Evolutionary conservation across 805 yeast species (phyloP).

Genomic region (Dipodascopsis uninucleata): DNA sequence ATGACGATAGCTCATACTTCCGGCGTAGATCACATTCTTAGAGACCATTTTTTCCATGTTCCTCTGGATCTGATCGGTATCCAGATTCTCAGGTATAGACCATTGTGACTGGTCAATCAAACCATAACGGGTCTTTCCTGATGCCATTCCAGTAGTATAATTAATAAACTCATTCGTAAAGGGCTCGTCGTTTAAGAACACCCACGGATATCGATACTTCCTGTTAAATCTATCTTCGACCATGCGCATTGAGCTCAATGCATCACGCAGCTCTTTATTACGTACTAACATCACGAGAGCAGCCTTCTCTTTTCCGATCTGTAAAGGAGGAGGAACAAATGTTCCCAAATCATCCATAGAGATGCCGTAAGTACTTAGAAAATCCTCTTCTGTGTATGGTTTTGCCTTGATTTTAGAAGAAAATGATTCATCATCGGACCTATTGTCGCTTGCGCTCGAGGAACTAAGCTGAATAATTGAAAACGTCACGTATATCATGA

Average conservation of each 20-base stretch:
- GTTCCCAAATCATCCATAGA: slow-evolving; percentile 10
- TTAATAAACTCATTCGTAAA: slow-evolving; percentile 68
- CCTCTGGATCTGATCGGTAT: slow-evolving; percentile 51
- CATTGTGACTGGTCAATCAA: slow-evolving; percentile 71
- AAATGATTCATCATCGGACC: no score
- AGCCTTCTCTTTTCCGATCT: slow-evolving; percentile 66
- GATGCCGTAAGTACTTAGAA: slow-evolving; percentile 9
- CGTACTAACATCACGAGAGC: slow-evolving; percentile 83
- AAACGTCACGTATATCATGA: no score
- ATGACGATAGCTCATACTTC: slow-evolving; percentile 68
- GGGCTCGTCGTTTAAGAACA: slow-evolving; percentile 76
- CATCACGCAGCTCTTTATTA: slow-evolving; percentile 56
- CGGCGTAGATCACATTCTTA: slow-evolving; percentile 58
- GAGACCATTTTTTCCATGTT: slow-evolving; percentile 44
- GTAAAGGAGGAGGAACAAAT: slow-evolving; percentile 13
- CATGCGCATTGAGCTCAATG: slow-evolving; percentile 58
- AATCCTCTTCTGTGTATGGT: slow-evolving; percentile 16
- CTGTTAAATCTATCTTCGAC: slow-evolving; percentile 78
- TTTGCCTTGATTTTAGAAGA: no score
- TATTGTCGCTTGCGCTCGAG: no score
- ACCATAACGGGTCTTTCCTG: slow-evolving; percentile 72
- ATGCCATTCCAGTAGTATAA: slow-evolving; percentile 50
- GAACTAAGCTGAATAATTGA: no score
- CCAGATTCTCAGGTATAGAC: slow-evolving; percentile 72
- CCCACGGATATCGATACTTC: slow-evolving; percentile 83